Evolutionary conservation across 768 basidiomycete genomes (phyloP).

Genomic region (Aureoboletus auriporus): DNA sequence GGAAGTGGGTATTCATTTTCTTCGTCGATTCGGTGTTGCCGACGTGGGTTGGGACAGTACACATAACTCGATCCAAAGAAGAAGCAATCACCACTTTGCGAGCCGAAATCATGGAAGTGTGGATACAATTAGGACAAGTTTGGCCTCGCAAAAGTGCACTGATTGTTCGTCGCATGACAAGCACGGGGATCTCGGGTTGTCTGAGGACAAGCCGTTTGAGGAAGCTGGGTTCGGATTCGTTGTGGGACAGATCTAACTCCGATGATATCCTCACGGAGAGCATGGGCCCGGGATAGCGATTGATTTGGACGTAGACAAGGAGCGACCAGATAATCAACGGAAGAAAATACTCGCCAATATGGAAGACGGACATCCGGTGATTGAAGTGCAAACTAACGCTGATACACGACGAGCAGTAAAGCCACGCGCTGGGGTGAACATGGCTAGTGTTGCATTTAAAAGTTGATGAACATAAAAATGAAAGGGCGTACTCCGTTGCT

Average conservation of each 20-base stretch:
- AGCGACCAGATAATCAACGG: too few species aligned
- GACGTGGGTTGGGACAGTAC: slow-evolving; percentile 32
- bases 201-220: slow-evolving; percentile 88
- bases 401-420: too few species aligned
- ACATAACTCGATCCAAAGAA: slow-evolving; percentile 85
- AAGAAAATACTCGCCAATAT: too few species aligned
- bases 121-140: slow-evolving; percentile 56
- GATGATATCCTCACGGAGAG: too few species aligned
- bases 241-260: slow-evolving; percentile 54
- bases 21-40: neutral
- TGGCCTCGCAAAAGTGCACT: slow-evolving; percentile 68
- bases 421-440: too few species aligned
- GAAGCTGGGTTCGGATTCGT: slow-evolving; percentile 74
- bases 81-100: slow-evolving; percentile 80
- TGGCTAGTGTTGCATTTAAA: too few species aligned
- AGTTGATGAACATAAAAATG: too few species aligned
- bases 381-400: too few species aligned
- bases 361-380: too few species aligned
- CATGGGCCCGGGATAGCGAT: too few species aligned
- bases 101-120: slow-evolving; percentile 47
- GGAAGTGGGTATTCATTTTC: slow-evolving; percentile 47
- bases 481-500: too few species aligned
- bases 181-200: slow-evolving; percentile 88
- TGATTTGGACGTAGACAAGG: too few species aligned
- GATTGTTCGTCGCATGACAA: slow-evolving; percentile 93